phyloP scores from a whole-genome alignment of 139 green algal species.

The Chlamydomonas schloesseri region DNA sequence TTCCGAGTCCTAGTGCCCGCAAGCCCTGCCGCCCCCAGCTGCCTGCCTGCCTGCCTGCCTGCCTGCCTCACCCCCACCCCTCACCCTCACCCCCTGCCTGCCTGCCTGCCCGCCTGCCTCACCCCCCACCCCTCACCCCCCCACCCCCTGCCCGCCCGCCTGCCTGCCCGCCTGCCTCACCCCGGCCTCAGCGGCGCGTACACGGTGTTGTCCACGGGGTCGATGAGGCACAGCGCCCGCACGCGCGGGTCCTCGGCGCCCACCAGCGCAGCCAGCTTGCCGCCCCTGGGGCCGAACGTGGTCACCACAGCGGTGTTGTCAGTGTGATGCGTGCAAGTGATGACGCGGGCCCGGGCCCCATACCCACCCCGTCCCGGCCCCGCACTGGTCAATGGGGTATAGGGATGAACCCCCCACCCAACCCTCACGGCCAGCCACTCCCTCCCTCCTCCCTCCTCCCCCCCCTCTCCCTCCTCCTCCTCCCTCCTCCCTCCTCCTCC shows the following conservation, averaged over 20 bases:
- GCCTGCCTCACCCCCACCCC: too few species aligned
- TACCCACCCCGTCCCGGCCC: background rate
- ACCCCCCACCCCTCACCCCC: too few species aligned
- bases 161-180: conserved; percentile 7
- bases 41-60: too few species aligned
- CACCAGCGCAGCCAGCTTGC: conserved; percentile 86
- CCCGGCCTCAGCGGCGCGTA: conserved; percentile 76
- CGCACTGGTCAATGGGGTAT: background rate
- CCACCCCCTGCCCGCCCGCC: background rate
- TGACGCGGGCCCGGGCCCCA: background rate
- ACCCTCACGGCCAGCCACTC: too few species aligned
- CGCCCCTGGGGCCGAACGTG: conserved; percentile 69
- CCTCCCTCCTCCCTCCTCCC: too few species aligned
- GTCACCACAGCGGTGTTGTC: conserved; percentile 30
- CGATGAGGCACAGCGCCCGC: conserved; percentile 82
- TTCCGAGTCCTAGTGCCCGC: too few species aligned
- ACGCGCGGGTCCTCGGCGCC: conserved; percentile 72
- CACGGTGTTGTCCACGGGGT: conserved; percentile 93
- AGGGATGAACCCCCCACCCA: too few species aligned
- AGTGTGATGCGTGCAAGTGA: too few species aligned
- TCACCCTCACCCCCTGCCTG: background rate
- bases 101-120: background rate
- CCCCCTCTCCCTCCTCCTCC: too few species aligned
- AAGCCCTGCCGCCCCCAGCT: too few species aligned
- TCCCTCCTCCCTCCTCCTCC: too few species aligned